Base-by-base conservation (phyloP, 2,329 filamentous ascomycete genomes). In the Penicillium sclerotigenum region DNA sequence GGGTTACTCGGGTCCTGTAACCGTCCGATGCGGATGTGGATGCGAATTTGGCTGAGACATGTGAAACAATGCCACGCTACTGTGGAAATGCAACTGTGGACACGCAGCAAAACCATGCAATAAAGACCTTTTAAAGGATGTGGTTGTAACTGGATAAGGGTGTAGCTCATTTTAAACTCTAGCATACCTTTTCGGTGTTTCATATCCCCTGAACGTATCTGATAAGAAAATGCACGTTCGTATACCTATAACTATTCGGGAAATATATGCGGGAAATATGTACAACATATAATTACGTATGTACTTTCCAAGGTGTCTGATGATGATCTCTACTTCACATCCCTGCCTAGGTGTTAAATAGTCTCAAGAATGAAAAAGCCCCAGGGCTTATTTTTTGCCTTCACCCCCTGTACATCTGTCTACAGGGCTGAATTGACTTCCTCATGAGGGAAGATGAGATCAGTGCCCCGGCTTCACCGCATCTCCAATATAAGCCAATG, bases 51-150 rank as follows among this genome's bases (percentile, higher is more conserved):
- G 47, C 59, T 49, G 48, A 58, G 61, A 58, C 57, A 58, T 57
- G 45, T 61, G 47, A 63, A 57, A 61, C 59, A 43, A 45, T 37
- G 31, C 49, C 54, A 58, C 52, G 49, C 58, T 59, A 52, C 52
- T 53, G 51, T 51, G 45, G n/a, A 45, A 34, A 50, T 42, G 33
- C 26, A 47, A 54, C 52, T 22, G n/a, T 11, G 2, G 42, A 45
- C 34, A 51, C 18, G 47, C 31, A 50, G 54, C 52, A 56, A 60
- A 59, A 51, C 37, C 29, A 43, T 43, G 26, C 34, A 49, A 58
- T 49, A 59, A 60, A 60, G 56, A 47, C 50, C 40, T 51, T 48
- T 48, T 46, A n/a, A 40, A 36, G 36, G 38, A 38, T 9, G 29
- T 36, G 20, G 3, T 29, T 22, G 3, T 38, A 40, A 33, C 40